phyloP scores from a whole-genome alignment of 2,329 filamentous ascomycete species.

The Moelleriella libera region DNA sequence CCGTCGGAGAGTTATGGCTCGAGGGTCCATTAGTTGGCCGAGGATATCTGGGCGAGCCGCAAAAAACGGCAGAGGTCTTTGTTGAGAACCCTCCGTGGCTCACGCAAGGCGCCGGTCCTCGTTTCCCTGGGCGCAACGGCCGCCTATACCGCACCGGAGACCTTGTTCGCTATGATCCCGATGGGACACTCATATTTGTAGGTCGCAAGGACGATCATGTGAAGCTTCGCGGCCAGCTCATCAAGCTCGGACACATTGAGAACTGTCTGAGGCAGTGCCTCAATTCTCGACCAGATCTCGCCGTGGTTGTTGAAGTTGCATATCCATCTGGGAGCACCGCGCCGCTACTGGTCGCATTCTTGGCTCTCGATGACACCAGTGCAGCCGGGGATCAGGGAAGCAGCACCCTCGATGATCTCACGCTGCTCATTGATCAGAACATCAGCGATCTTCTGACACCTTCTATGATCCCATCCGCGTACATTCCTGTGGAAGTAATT shows the following conservation, averaged over 20 bases:
- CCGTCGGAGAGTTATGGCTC: slow-evolving; percentile 19
- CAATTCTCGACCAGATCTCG: neutral
- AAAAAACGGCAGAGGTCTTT: slow-evolving; percentile 16
- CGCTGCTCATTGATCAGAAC: neutral
- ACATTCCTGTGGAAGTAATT: slow-evolving; percentile 4
- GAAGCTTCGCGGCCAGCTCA: slow-evolving; percentile 32
- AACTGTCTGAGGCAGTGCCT: neutral
- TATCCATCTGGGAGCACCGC: neutral
- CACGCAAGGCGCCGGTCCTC: neutral
- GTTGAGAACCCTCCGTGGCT: slow-evolving; percentile 10
- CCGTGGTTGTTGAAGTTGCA: neutral
- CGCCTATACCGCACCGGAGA: slow-evolving; percentile 9
- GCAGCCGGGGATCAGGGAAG: slow-evolving; percentile 4
- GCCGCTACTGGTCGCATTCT: neutral
- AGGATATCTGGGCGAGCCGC: slow-evolving; percentile 29
- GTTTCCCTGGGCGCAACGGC: slow-evolving; percentile 4
- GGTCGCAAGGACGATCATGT: slow-evolving; percentile 8
- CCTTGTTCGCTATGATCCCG: slow-evolving; percentile 6
- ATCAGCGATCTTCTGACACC: neutral
- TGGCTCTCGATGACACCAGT: neutral
- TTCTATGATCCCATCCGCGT: slow-evolving; percentile 8
- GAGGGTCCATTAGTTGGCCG: slow-evolving; percentile 31
- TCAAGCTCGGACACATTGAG: slow-evolving; percentile 25
- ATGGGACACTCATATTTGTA: neutral
- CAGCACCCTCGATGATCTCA: neutral